Evolutionary conservation across 805 yeast genomes (phyloP), one percentile per base, ranked within the genome.

Genomic region (Nakazawaea wickerhamii): DNA sequence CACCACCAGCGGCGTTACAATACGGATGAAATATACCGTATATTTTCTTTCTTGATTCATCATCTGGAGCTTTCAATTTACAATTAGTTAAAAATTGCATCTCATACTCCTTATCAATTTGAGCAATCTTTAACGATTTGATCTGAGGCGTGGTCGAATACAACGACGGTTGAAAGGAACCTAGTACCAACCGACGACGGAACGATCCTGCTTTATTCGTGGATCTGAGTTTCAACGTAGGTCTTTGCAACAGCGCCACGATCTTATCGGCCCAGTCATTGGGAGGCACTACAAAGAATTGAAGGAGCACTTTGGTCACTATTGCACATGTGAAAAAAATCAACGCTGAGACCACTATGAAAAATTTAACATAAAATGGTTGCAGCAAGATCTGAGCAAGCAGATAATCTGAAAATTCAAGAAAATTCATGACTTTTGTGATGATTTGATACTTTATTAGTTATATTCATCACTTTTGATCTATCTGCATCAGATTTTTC

Each of bases 1-100:
- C 99, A 23, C 99, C 99, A 15, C 99, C 99, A 36, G 95, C 96
- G 30, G 96, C 95, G 58, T 85, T 86, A 49, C 96, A 89, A 53
- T 82, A 85, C 0, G 99, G 99, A 63, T 93, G 99, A 67, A 93
- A 89, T 55, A 84, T 90, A 5, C 98, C 99, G 57, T 68, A 82
- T 9, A 87, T 60, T 8, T 70, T 50, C 31, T 55, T 59, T 21
- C 85, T 55, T 13, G 50, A 45, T 1, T 64, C 59, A 50, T 71
- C 75, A 2, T 55, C 48, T 2, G 59, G 58, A 40, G 57, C 64
- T 30, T 71, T 53, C 7, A 59, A 56, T 14, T 41, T 57, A 17
- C 60, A 43, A 14, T 49, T 42, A 5, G 46, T 49, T 17, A 52
- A 36, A 25, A 61, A 55, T 5, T 34, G 34, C 3, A 41, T 33